Evolutionary conservation across 1,284 basidiomycete species (phyloP).

Genomic region (Ceratobasidium theobromae): DNA sequence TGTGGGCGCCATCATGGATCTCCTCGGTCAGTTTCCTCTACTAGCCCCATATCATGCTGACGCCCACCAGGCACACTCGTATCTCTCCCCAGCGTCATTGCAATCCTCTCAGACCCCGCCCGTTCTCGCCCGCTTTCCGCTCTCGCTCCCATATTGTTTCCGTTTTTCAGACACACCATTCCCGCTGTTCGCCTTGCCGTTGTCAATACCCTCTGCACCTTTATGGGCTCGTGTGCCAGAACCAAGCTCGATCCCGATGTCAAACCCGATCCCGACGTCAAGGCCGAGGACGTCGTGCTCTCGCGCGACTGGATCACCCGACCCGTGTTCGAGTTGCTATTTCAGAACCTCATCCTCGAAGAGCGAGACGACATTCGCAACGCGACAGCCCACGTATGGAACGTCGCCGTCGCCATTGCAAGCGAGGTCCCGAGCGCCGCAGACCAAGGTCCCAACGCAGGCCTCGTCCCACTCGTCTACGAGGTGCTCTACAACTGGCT

Average conservation of each 20-base stretch:
- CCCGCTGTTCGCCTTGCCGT: conserved; percentile 91
- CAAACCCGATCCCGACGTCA: neutral
- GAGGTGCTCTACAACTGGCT: conserved; percentile 61
- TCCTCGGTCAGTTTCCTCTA: conserved; percentile 62
- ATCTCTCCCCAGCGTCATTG: conserved; percentile 75
- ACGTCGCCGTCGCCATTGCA: conserved; percentile 63
- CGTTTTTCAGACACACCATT: conserved; percentile 98
- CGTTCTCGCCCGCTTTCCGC: conserved; percentile 71
- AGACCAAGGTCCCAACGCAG: conserved; percentile 35
- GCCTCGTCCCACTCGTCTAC: conserved; percentile 39
- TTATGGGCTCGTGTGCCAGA: conserved; percentile 52
- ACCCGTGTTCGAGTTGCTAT: conserved; percentile 80
- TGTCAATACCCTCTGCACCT: conserved; percentile 84
- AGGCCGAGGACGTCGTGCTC: conserved; percentile 51
- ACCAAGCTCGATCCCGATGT: neutral
- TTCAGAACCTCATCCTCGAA: conserved; percentile 94
- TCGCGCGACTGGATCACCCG: conserved; percentile 81
- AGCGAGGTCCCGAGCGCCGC: neutral
- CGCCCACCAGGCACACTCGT: conserved; percentile 70
- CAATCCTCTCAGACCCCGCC: conserved; percentile 65
- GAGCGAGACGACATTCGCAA: conserved; percentile 84
- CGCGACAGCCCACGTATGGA: conserved; percentile 79
- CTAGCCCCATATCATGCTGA: neutral
- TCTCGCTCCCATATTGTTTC: conserved; percentile 87
- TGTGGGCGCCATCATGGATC: conserved; percentile 96